A percentile compares a stretch with the other conserved stretches of the same genome.
phyloP scores from a whole-genome alignment of 2,329 filamentous ascomycete genomes.

The Tolypocladium pustulatum region DNA sequence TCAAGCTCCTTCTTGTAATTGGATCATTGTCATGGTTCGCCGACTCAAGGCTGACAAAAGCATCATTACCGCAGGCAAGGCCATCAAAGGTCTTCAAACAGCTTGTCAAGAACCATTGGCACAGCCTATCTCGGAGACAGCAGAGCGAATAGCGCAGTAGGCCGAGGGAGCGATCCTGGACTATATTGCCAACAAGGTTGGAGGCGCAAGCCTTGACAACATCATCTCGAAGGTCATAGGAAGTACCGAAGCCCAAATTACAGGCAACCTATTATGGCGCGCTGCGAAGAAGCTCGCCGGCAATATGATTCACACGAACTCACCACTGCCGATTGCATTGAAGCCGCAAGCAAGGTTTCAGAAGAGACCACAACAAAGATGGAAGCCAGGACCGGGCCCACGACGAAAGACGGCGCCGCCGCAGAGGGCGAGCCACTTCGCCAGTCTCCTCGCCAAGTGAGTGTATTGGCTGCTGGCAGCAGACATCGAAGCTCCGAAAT shows the following conservation, averaged over 20 bases:
- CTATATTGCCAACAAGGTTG: no score
- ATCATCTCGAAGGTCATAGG: not conserved
- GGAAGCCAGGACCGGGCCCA: not conserved
- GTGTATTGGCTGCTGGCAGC: not conserved
- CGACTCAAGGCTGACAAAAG: not conserved
- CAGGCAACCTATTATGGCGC: not conserved
- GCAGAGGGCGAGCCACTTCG: not conserved
- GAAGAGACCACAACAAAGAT: not conserved
- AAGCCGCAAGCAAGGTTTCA: no score
- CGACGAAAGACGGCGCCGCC: not conserved
- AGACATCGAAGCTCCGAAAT: not conserved
- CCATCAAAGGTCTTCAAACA: no score
- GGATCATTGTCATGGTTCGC: no score
- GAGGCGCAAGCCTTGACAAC: not conserved
- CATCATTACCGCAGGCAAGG: no score
- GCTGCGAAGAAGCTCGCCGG: not conserved
- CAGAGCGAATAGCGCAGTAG: not conserved
- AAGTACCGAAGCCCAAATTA: not conserved
- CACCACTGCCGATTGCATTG: not conserved
- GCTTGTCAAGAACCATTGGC: no score
- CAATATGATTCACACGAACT: not conserved
- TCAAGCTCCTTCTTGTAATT: no score
- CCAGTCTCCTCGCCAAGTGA: not conserved
- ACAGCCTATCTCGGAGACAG: not conserved
- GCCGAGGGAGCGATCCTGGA: not conserved